Evolutionary conservation across 2,329 filamentous ascomycete species (phyloP).

Genomic region (Claviceps sp.): DNA sequence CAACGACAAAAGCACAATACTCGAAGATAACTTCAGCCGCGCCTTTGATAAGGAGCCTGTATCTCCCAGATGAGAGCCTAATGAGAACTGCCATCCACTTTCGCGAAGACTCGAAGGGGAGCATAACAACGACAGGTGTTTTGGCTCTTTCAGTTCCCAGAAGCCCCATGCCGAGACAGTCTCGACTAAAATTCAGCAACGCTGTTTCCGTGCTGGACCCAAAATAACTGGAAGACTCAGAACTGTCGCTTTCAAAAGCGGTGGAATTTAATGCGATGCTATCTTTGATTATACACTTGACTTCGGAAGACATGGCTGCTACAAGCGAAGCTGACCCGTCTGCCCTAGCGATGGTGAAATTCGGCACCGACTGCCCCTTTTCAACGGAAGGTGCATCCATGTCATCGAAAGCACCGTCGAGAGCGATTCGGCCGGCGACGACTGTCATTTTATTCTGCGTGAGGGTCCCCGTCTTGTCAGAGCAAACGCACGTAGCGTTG

Average conservation of each 20-base stretch:
- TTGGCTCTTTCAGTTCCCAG: conserved; percentile 33
- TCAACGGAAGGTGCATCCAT: conserved; percentile 13
- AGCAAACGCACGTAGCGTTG: conserved; percentile 50
- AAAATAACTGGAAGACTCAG: conserved; percentile 26
- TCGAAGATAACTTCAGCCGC: conserved; percentile 42
- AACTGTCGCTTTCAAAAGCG: conserved; percentile 35
- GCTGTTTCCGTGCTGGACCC: conserved; percentile 44
- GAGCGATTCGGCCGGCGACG: conserved; percentile 41
- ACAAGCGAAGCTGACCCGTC: conserved; percentile 17
- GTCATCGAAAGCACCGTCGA: conserved; percentile 23
- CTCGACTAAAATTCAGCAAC: conserved; percentile 34
- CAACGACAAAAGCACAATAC: conserved; percentile 27
- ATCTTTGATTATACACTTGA: conserved; percentile 24
- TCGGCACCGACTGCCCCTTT: conserved; percentile 10
- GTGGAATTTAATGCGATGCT: conserved; percentile 36
- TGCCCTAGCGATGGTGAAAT: conserved; percentile 11
- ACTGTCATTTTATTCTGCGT: conserved; percentile 52
- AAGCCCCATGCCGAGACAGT: conserved; percentile 32
- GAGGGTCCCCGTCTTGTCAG: conserved; percentile 53
- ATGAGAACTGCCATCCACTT: conserved; percentile 45
- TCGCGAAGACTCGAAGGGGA: conserved; percentile 39
- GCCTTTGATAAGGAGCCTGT: conserved; percentile 41
- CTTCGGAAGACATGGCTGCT: conserved; percentile 18
- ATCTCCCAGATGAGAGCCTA: conserved; percentile 29
- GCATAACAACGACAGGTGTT: conserved; percentile 30